These are phyloP conservation scores for Papiliotrema fonsecae DNA, from an alignment of 1,284 basidiomycete genomes.

Conservation along the genomic window DNA sequence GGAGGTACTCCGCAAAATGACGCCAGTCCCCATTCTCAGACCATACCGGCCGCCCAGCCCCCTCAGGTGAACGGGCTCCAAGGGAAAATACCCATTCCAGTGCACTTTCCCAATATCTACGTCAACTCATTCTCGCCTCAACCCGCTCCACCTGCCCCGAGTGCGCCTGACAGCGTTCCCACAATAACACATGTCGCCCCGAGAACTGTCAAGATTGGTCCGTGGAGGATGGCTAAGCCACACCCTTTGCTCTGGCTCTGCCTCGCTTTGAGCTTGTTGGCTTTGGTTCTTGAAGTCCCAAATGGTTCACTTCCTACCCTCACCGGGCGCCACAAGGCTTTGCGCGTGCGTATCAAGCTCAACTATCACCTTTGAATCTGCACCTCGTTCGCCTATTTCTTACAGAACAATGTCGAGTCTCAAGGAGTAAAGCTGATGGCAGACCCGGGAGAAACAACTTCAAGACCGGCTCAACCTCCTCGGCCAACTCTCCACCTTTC, in stretches of 20 bases:
- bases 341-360: conserved; percentile 29
- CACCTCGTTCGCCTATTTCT: no score
- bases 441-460: conserved; percentile 36
- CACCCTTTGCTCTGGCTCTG: conserved; percentile 43
- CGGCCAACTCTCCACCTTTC: conserved; percentile 33
- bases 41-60: no score
- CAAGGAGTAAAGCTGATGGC: background rate
- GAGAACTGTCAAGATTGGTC: background rate
- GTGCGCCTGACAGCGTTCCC: conserved; percentile 1
- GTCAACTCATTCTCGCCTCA: conserved; percentile 20
- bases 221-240: conserved; percentile 11
- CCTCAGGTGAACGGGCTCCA: conserved; percentile 2
- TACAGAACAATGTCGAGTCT: no score
- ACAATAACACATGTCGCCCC: background rate
- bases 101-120: conserved; percentile 31
- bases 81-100: conserved; percentile 14
- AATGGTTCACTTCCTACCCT: conserved; percentile 40
- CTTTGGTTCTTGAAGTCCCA: conserved; percentile 38
- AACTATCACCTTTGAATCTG: no score
- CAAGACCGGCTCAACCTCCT: conserved; percentile 33
- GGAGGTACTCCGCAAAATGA: background rate
- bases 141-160: background rate
- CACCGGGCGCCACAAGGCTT: conserved; percentile 37
- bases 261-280: conserved; percentile 27
- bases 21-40: conserved; percentile 2